These are phyloP conservation scores for Maudiozyma saulgeensis DNA, from an alignment of 805 yeast species.

Conservation along the genomic window DNA sequence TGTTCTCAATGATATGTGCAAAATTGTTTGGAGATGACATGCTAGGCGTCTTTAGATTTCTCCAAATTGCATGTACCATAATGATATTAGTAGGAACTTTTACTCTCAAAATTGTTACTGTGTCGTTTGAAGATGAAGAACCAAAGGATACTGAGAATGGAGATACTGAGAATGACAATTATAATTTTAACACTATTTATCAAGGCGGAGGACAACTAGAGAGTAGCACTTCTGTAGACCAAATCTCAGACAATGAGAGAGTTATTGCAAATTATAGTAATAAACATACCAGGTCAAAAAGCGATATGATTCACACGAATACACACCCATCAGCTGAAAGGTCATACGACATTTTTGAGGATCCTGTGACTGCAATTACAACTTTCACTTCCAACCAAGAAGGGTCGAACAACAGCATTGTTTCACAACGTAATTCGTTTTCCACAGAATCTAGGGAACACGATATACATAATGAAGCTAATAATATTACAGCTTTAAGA, in stretches of 20 bases:
- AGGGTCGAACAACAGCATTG: not conserved
- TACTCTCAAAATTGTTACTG: conserved; percentile 4
- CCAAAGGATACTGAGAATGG: not conserved
- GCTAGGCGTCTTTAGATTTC: conserved; percentile 45
- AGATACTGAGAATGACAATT: not conserved
- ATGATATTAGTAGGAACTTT: conserved; percentile 28
- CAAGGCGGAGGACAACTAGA: not conserved
- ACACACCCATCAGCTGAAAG: not conserved
- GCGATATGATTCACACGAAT: not conserved
- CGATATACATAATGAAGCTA: not conserved
- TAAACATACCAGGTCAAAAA: not conserved
- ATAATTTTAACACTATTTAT: not conserved
- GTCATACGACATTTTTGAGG: not conserved
- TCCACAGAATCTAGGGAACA: not conserved
- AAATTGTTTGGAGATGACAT: conserved; percentile 43
- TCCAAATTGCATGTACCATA: conserved; percentile 40
- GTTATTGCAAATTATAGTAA: not conserved
- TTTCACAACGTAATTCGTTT: not conserved
- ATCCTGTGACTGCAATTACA: too few species aligned
- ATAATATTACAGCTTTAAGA: too few species aligned
- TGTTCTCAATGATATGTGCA: conserved; percentile 52
- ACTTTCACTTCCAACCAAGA: not conserved
- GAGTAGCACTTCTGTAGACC: not conserved
- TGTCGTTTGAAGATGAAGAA: not conserved
- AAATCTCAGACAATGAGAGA: not conserved